Percentiles rank a stretch among this genome's conserved stretches.
These are phyloP conservation scores for Monilinia laxa DNA, from an alignment of 2,329 filamentous ascomycete species.

Conservation along the genomic window DNA sequence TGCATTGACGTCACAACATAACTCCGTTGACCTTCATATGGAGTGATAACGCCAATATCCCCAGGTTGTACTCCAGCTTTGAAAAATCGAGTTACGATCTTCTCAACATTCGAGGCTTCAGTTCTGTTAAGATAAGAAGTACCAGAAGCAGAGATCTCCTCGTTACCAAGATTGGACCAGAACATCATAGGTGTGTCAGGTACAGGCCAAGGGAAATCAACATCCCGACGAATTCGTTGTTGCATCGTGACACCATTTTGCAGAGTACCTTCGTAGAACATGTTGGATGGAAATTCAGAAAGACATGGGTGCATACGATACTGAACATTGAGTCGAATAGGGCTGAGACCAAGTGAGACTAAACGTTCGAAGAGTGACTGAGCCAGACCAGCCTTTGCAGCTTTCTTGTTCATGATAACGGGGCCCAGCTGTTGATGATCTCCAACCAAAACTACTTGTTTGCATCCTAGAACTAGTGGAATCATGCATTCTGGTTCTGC, in stretches of 20 bases:
- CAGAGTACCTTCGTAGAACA: constrained; percentile 98
- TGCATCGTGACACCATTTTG: constrained; percentile 94
- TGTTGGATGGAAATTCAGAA: constrained; percentile 96
- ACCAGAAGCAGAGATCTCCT: constrained; percentile 96
- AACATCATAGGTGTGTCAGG: constrained; percentile 99
- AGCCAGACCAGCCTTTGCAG: constrained; percentile 93
- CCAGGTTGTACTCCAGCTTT: constrained; percentile 93
- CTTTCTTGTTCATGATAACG: constrained; percentile 99
- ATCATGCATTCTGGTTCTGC: constrained; percentile 99
- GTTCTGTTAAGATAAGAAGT: constrained; percentile 98
- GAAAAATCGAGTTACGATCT: constrained; percentile 97
- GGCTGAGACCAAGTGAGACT: constrained; percentile 84
- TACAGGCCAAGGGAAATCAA: constrained; percentile 98
- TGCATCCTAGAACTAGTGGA: constrained; percentile 92
- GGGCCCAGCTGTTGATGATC: constrained; percentile 97
- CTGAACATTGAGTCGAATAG: constrained; percentile 92
- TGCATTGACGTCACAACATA: constrained; percentile 99
- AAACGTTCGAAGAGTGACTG: constrained; percentile 98
- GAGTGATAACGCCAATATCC: constrained; percentile 96
- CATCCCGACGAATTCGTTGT: constrained; percentile 83
- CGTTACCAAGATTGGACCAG: constrained; percentile 96
- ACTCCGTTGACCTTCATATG: constrained; percentile 96
- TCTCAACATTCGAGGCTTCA: constrained; percentile 95
- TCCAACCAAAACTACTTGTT: constrained; percentile 97
- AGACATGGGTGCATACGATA: constrained; percentile 99